Base-by-base conservation (phyloP, 768 basidiomycete species). In the Russula earlei region DNA sequence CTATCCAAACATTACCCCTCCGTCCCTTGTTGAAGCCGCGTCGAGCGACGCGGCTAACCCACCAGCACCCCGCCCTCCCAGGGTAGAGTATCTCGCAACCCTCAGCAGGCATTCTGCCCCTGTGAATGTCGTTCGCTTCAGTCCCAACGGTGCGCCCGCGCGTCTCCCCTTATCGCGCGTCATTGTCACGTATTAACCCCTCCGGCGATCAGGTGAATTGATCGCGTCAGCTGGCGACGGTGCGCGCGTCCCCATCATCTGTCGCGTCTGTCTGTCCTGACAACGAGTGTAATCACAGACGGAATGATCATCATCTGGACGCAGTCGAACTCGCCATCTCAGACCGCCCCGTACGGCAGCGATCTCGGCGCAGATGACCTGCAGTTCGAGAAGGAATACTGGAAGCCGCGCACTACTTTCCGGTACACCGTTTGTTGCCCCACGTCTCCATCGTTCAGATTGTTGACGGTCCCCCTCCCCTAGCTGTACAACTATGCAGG, bases 221-320 rank as follows among this genome's bases (percentile, higher is more conserved):
- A 84, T 99, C 66, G 96, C 96, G 48, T 96, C 94, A 14, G 95
- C 96, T 45, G 96, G 96, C 49, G 96, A 99, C 75, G 94, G 94
- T 94, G 68, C 64, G 85, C 70, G 2, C 15, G 12, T 19, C 14
- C 33, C 12, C 45, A 45, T 34, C 57, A 49, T 31, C 50, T n/a
- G 45, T 41, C 51, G 31, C 25, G 40, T 38, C 34, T 19, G n/a
- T 44, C 42, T n/a, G n/a, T n/a, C n/a, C n/a, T 58, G 57, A 53
- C 29, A 25, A 15, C 24, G 4, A 22, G 24, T 4, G 20, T 64
- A 20, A 25, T n/a, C n/a, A n/a, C 25, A 96, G 95, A 99, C 72
- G 96, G 96, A 12, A 93, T 94, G 85, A 84, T 99, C 58, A 90
- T 98, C 47, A 82, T 99, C 15, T 99, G 96, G 96, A 84, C 88